These are phyloP conservation scores for Wickerhamiella azyma DNA, from an alignment of 805 yeast species.

Conservation along the genomic window DNA sequence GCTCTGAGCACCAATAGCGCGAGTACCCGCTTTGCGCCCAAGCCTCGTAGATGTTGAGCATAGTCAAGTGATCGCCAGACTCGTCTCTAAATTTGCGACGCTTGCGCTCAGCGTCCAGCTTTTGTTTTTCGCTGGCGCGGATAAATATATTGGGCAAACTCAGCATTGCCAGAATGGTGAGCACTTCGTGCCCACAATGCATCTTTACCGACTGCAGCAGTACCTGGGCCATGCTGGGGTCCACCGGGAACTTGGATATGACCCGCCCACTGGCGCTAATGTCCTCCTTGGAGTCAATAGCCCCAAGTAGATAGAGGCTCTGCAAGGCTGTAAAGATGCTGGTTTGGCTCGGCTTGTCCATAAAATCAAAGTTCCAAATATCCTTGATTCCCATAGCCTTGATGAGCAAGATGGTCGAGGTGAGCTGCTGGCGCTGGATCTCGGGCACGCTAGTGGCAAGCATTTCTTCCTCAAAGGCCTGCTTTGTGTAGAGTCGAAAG, in stretches of 20 bases:
- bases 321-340: slow-evolving; percentile 65
- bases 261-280: slow-evolving; percentile 64
- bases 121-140: slow-evolving; percentile 45
- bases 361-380: slow-evolving; percentile 67
- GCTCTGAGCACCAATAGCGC: slow-evolving; percentile 72
- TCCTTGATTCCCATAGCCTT: slow-evolving; percentile 79
- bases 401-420: slow-evolving; percentile 60
- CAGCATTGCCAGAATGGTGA: slow-evolving; percentile 70
- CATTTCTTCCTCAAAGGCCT: slow-evolving; percentile 66
- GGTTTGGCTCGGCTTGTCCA: slow-evolving; percentile 76
- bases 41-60: slow-evolving; percentile 60
- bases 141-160: slow-evolving; percentile 62
- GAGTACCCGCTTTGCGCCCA: slow-evolving; percentile 62
- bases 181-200: slow-evolving; percentile 51
- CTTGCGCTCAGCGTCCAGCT: slow-evolving; percentile 50
- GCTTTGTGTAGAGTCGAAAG: slow-evolving; percentile 73
- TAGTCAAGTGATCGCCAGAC: slow-evolving; percentile 68
- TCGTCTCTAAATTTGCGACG: slow-evolving; percentile 39
- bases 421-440: slow-evolving; percentile 70
- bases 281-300: slow-evolving; percentile 58
- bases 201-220: slow-evolving; percentile 47
- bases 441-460: slow-evolving; percentile 79
- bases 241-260: slow-evolving; percentile 88
- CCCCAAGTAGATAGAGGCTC: slow-evolving; percentile 74
- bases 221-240: slow-evolving; percentile 76